These are phyloP conservation scores for Coniosporium apollinis DNA, from an alignment of 495 filamentous ascomycete species.

Conservation along the genomic window DNA sequence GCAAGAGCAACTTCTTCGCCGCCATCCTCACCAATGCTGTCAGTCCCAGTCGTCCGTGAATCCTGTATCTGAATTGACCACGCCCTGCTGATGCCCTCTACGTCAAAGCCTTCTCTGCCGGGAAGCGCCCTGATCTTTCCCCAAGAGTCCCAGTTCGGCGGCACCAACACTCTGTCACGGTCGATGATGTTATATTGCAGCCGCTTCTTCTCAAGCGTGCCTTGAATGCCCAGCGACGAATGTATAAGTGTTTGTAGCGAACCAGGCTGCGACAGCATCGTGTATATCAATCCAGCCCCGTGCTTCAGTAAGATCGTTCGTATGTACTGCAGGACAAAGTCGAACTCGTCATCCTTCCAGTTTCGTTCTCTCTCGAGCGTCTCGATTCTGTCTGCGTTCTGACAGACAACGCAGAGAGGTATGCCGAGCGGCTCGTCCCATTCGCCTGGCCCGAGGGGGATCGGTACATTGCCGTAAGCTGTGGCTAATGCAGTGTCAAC, in stretches of 20 bases:
- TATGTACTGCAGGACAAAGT: conserved; percentile 14
- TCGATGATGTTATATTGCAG: conserved; percentile 87
- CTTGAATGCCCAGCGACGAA: conserved; percentile 77
- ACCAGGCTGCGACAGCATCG: conserved; percentile 60
- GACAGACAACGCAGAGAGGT: conserved; percentile 82
- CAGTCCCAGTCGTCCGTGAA: not conserved
- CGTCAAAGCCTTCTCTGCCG: conserved; percentile 90
- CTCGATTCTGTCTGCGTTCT: conserved; percentile 74
- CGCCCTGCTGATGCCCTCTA: conserved; percentile 37
- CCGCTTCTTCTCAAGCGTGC: conserved; percentile 56
- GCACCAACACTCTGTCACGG: conserved; percentile 83
- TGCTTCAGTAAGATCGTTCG: conserved; percentile 11
- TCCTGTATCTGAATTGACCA: conserved; percentile 4
- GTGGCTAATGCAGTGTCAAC: conserved; percentile 18
- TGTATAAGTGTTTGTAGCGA: conserved; percentile 71
- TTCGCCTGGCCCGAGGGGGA: conserved; percentile 78
- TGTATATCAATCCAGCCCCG: conserved; percentile 10
- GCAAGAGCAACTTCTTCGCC: not conserved
- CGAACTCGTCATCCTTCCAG: conserved; percentile 13
- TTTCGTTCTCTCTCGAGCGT: conserved; percentile 29
- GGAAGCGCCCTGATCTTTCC: conserved; percentile 87
- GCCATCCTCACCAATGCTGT: not conserved
- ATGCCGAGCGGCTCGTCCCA: conserved; percentile 86
- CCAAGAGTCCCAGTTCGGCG: conserved; percentile 97
- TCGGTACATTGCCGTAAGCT: conserved; percentile 42